phyloP scores from a whole-genome alignment of 768 basidiomycete species.

The Lentinula guzmanii region DNA sequence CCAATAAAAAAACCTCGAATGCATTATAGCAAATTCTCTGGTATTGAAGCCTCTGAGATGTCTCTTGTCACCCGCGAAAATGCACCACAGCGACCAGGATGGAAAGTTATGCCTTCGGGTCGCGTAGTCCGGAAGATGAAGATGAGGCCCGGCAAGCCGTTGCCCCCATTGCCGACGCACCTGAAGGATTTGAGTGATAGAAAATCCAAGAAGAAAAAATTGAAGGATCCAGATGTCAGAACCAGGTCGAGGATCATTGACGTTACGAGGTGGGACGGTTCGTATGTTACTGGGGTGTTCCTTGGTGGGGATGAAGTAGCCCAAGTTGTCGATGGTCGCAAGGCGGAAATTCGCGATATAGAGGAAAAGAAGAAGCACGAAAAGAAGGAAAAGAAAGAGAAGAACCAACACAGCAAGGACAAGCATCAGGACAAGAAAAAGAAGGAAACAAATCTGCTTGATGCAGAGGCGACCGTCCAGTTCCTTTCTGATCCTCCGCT shows the following conservation, averaged over 20 bases:
- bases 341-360: conserved; percentile 3
- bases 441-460: conserved; percentile 10
- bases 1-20: conserved; percentile 38
- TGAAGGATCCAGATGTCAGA: conserved; percentile 46
- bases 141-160: conserved; percentile 64
- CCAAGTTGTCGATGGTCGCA: conserved; percentile 11
- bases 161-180: conserved; percentile 28
- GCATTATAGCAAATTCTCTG: conserved; percentile 24
- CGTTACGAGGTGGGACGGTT: conserved; percentile 64
- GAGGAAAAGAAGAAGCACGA: conserved; percentile 11
- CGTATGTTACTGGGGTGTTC: conserved; percentile 65
- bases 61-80: conserved; percentile 55
- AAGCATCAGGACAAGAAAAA: conserved; percentile 7
- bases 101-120: conserved; percentile 65
- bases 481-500: not conserved
- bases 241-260: conserved; percentile 66
- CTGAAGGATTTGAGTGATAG: conserved; percentile 19
- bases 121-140: conserved; percentile 60
- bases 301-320: conserved; percentile 29
- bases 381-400: conserved; percentile 3
- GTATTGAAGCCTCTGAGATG: conserved; percentile 55
- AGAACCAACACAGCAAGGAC: conserved; percentile 1
- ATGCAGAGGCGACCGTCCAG: conserved; percentile 7
- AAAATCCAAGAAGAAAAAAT: conserved; percentile 35
- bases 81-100: conserved; percentile 45